Evolutionary conservation across 768 basidiomycete species (phyloP).

Genomic region (Tubosaeta sp.): DNA sequence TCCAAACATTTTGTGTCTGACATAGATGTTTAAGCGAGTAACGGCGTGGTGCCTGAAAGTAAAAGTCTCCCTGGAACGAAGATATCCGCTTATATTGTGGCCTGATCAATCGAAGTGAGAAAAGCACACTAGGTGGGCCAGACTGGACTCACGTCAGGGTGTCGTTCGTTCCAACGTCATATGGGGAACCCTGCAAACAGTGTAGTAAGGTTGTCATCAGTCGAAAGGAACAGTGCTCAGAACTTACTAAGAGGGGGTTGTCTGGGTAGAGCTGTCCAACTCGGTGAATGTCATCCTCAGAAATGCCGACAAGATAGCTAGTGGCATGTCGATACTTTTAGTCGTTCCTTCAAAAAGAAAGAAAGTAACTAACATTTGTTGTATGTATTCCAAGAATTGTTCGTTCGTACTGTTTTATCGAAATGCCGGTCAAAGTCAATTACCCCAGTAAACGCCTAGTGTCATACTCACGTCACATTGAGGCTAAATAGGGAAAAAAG

Average conservation of each 20-base stretch:
- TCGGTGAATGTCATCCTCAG: background rate
- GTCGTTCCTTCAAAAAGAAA: background rate
- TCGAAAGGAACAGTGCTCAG: background rate
- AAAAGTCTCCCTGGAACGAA: conserved; percentile 28
- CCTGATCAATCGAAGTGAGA: conserved; percentile 11
- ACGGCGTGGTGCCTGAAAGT: conserved; percentile 14
- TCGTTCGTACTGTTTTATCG: background rate
- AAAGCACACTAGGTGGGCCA: background rate
- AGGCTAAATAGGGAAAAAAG: background rate
- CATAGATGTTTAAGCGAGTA: background rate
- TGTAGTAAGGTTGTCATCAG: background rate
- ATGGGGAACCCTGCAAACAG: background rate
- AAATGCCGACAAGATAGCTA: background rate
- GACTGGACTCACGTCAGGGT: background rate
- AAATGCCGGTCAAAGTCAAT: background rate
- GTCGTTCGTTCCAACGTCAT: background rate
- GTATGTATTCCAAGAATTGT: background rate
- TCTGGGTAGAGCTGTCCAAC: background rate
- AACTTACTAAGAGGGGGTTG: background rate
- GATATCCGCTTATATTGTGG: conserved; percentile 39
- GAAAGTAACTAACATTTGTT: background rate
- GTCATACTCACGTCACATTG: conserved; percentile 13
- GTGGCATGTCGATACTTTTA: background rate
- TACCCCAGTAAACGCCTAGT: background rate
- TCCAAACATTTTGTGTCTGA: background rate